Conservation (phyloP, 2,329 filamentous ascomycete species). For the Paecilomyces formosus region DNA sequence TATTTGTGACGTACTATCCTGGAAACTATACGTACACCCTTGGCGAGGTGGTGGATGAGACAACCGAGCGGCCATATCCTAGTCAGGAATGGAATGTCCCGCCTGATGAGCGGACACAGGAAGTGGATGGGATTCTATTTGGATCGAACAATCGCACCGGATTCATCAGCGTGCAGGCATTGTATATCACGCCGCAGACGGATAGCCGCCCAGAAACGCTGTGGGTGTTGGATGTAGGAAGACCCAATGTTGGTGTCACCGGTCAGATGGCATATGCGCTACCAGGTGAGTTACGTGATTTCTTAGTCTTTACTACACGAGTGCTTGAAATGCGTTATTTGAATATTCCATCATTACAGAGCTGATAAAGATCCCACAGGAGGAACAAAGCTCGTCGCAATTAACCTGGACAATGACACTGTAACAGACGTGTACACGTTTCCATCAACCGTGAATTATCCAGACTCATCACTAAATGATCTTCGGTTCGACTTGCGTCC, state of each 20-base stretch:
- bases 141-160: constrained; percentile 35
- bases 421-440: constrained; percentile 36
- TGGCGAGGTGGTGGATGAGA: constrained; percentile 41
- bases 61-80: constrained; percentile 42
- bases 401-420: constrained; percentile 34
- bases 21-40: constrained; percentile 41
- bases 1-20: constrained; percentile 41
- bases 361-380: constrained; percentile 12
- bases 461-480: constrained; percentile 42
- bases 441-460: constrained; percentile 35
- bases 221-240: constrained; percentile 40
- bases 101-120: constrained; percentile 28
- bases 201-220: constrained; percentile 32
- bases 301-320: background rate
- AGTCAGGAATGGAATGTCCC: constrained; percentile 29
- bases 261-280: constrained; percentile 38
- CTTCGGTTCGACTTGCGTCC: constrained; percentile 40
- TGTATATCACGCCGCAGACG: constrained; percentile 36
- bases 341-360: background rate
- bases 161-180: constrained; percentile 39
- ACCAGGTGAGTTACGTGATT: constrained; percentile 11
- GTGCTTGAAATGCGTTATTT: background rate
- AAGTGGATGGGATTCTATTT: constrained; percentile 35
- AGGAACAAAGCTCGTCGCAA: constrained; percentile 39
- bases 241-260: constrained; percentile 28